Evolutionary conservation across 2,329 filamentous ascomycete species (phyloP).

Genomic region (Sclerotinia glacialis): DNA sequence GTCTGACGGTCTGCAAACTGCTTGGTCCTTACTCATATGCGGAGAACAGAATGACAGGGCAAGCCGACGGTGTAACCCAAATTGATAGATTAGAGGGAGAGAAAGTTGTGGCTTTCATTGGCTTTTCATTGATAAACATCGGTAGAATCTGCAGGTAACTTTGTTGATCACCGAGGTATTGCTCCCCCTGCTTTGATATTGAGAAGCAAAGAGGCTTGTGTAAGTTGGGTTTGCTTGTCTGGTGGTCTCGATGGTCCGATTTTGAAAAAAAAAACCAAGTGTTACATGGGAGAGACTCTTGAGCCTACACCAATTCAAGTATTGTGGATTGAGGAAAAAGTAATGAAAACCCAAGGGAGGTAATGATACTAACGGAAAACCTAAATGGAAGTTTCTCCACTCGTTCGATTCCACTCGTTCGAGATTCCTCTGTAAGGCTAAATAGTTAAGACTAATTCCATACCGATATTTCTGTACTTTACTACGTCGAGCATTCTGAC

Average conservation of each 20-base stretch:
- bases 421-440: neutral
- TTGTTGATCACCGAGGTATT: neutral
- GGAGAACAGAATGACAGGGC: neutral
- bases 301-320: neutral
- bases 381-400: neutral
- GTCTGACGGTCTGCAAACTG: neutral
- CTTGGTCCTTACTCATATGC: neutral
- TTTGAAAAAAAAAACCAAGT: too few relatives aligned
- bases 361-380: neutral
- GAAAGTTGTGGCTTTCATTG: neutral
- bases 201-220: neutral
- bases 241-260: neutral
- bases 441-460: neutral
- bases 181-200: neutral
- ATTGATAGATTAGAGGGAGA: neutral
- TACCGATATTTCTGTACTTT: too few relatives aligned
- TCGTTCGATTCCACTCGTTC: neutral
- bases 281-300: too few relatives aligned
- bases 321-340: neutral
- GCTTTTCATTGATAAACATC: neutral
- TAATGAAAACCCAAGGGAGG: neutral
- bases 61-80: neutral
- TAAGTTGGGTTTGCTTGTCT: neutral
- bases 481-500: too few relatives aligned
- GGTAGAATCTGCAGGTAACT: neutral